phyloP scores from a whole-genome alignment of 2,329 filamentous ascomycete genomes.

The Apiospora malaysiana region DNA sequence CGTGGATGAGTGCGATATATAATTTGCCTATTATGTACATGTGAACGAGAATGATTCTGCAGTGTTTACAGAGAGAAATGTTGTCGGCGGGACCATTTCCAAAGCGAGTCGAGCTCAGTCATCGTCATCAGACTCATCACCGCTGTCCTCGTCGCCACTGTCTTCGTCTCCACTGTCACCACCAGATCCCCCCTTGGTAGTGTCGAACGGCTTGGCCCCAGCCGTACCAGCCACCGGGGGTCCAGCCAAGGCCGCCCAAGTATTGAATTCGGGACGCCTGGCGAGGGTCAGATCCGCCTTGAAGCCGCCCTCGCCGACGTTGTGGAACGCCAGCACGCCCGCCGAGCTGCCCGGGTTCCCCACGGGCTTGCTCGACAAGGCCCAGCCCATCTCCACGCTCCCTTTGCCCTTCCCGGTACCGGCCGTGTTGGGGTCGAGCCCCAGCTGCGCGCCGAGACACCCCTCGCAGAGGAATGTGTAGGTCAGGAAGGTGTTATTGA shows the following conservation, averaged over 20 bases:
- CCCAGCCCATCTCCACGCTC: slow-evolving; percentile 45
- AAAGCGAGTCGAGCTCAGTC: neutral
- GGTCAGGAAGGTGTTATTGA: slow-evolving; percentile 49
- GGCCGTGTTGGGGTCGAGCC: slow-evolving; percentile 31
- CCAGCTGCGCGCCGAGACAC: slow-evolving; percentile 39
- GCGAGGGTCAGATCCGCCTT: slow-evolving; percentile 41
- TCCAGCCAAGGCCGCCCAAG: slow-evolving; percentile 47
- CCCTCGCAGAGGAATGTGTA: slow-evolving; percentile 54
- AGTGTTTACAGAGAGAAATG: neutral
- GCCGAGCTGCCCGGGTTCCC: slow-evolving; percentile 32
- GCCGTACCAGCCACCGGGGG: slow-evolving; percentile 37
- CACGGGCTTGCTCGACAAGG: slow-evolving; percentile 36
- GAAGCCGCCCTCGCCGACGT: slow-evolving; percentile 39
- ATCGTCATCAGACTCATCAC: neutral
- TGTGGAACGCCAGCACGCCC: slow-evolving; percentile 39
- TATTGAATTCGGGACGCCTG: slow-evolving; percentile 44
- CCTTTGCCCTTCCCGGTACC: slow-evolving; percentile 30
- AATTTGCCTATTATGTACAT: neutral
- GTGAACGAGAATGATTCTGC: neutral
- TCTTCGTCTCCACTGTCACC: slow-evolving; percentile 30
- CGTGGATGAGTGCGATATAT: too few relatives aligned
- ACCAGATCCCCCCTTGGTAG: slow-evolving; percentile 29
- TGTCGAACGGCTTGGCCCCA: slow-evolving; percentile 27
- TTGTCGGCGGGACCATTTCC: neutral
- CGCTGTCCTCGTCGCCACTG: slow-evolving; percentile 29